Evolutionary conservation across 2,329 filamentous ascomycete species (phyloP), one percentile per base, ranked within the genome.

Genomic region (Ophiosphaerella narmari): DNA sequence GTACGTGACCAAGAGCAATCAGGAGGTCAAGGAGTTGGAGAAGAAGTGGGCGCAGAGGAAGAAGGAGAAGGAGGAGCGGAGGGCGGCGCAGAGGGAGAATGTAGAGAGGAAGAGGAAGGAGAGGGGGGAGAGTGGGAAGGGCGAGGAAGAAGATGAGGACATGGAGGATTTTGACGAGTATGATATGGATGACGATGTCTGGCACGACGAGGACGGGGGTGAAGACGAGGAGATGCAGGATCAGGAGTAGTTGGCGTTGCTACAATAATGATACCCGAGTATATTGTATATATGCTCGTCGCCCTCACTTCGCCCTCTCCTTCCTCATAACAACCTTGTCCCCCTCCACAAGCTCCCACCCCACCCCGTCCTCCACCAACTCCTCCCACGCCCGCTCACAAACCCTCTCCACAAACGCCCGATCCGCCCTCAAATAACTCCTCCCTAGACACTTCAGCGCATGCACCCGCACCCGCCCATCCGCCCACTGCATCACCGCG

Each of bases 371-470:
- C 57, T 83, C 78, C 31, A 82, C 80, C 65, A 97, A 75, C 43
- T 85, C 83, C 9, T 84, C 79, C 91, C 93, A 99, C n/a, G 75
- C 78, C 60, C 82, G 78, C 40, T 85, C 85, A 4, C 88, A 82
- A 49, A 84, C 81, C 66, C 80, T 81, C 74, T 94, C 89, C 43
- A 96, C 74, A 71, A 87, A 90, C 3, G 68, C 69, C 50, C 82
- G 73, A 45, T 91, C 89, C 7, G 91, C 86, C 16, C 77, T 84
- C 57, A 97, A 75, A 72, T 99, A 99, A 4, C 87, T 83, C 65
- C 86, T 83, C 1, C 91, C 91, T 46, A 97, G 83, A 69, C 91
- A 94, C 77, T 96, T 96, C 60, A 97, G 77, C 31, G 89, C 85
- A 73, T 92, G 88, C 59, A 84, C 78, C 60, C 88, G 80, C 67